Percentiles rank a stretch among this genome's conserved stretches.
phyloP scores from a whole-genome alignment of 2,329 filamentous ascomycete genomes.

The Stylonectria norvegica region DNA sequence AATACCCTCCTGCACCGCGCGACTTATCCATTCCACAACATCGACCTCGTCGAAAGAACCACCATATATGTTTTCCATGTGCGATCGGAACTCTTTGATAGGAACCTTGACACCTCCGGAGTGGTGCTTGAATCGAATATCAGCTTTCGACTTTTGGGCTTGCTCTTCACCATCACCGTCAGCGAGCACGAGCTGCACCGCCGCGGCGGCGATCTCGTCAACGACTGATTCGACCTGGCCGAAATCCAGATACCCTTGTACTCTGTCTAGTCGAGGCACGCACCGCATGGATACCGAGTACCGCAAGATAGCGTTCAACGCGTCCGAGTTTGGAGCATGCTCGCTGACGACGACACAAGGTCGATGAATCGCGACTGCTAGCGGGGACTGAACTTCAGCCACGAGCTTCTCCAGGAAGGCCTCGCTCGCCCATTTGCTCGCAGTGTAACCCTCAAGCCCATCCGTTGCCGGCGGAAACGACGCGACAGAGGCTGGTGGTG shows the following conservation, averaged over 20 bases:
- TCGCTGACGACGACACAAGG: slow-evolving; percentile 20
- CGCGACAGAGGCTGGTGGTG: slow-evolving; percentile 9
- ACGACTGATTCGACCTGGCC: slow-evolving; percentile 7
- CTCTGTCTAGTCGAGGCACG: slow-evolving; percentile 8
- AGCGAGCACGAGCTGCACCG: slow-evolving; percentile 1
- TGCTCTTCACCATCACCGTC: neutral
- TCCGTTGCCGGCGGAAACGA: slow-evolving; percentile 13
- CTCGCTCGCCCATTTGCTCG: slow-evolving; percentile 34
- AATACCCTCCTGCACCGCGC: slow-evolving; percentile 10
- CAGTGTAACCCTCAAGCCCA: slow-evolving; percentile 29
- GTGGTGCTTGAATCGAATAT: slow-evolving; percentile 10
- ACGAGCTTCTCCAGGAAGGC: slow-evolving; percentile 26
- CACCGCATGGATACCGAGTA: slow-evolving; percentile 12
- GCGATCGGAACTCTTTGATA: slow-evolving; percentile 6
- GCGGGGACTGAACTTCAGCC: slow-evolving; percentile 12
- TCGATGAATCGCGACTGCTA: slow-evolving; percentile 26
- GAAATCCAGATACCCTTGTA: slow-evolving; percentile 10
- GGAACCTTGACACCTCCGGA: slow-evolving; percentile 13
- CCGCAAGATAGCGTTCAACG: slow-evolving; percentile 12
- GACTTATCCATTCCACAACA: slow-evolving; percentile 10
- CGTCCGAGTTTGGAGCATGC: slow-evolving; percentile 14
- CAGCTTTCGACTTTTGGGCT: too few species aligned
- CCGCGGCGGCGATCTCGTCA: slow-evolving; percentile 5
- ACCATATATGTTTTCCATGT: slow-evolving; percentile 13
- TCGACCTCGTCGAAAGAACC: slow-evolving; percentile 10